A percentile compares a stretch with the other conserved stretches of the same genome.
Evolutionary conservation across 2,329 filamentous ascomycete genomes (phyloP).

Genomic region (Pseudohalonectria lignicola): DNA sequence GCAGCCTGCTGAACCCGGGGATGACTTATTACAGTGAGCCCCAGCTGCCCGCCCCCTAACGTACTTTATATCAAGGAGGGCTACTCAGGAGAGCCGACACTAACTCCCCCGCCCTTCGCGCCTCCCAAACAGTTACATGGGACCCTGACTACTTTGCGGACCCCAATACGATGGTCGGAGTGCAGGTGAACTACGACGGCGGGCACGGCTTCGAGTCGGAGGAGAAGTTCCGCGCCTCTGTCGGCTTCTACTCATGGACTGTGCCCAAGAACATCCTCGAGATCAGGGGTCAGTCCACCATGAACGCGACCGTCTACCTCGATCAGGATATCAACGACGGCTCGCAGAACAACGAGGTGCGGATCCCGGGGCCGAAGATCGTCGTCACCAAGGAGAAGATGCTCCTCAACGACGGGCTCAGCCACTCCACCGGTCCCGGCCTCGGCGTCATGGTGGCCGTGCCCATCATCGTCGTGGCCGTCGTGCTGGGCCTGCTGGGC

Average conservation of each 20-base stretch:
- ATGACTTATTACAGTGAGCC: conserved; percentile 21
- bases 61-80: background rate
- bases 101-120: background rate
- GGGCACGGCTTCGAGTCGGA: conserved; percentile 8
- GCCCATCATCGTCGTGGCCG: conserved; percentile 16
- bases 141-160: conserved; percentile 14
- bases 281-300: conserved; percentile 1
- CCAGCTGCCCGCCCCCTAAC: too few relatives aligned
- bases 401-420: background rate
- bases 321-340: conserved; percentile 10
- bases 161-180: conserved; percentile 7
- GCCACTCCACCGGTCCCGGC: conserved; percentile 3
- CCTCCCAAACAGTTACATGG: conserved; percentile 19
- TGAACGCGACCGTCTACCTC: conserved; percentile 11
- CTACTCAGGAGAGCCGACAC: background rate
- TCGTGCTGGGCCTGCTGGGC: conserved; percentile 8
- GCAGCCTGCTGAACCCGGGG: conserved; percentile 16
- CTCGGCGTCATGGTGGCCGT: conserved; percentile 14
- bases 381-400: conserved; percentile 7
- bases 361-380: conserved; percentile 14
- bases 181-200: conserved; percentile 10
- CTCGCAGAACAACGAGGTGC: conserved; percentile 7
- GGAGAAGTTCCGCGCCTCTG: conserved; percentile 9
- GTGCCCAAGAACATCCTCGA: conserved; percentile 12
- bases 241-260: conserved; percentile 18